Evolutionary conservation across 306 rosid species (phyloP), one percentile per base, ranked within the genome.

Genomic region (Abrus precatorius): DNA sequence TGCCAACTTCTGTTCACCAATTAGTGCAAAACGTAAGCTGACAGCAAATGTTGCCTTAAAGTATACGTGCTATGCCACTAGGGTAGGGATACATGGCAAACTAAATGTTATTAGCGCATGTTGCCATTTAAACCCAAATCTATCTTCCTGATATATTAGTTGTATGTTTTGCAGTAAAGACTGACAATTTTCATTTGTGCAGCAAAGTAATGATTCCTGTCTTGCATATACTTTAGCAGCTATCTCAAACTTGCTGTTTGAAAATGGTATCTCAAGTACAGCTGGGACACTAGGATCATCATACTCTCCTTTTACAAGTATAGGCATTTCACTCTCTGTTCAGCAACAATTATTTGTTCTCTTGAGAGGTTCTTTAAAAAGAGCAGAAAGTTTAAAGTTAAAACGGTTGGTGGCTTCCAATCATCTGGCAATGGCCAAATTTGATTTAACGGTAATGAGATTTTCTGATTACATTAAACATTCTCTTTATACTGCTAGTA

Each of bases 341-440:
- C 98, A 93, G 86, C 97, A 95, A 85, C 98, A 95, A 78, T 84
- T 95, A 77, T 95, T 93, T 64, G 97, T 91, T 72, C 99, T 95
- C 73, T 85, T 93, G 87, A 91, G 93, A 84, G 99, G 97, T 78
- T 95, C 99, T 79, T 75, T 95, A 73, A 93, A 90, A 89, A 90
- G 99, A 87, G 99, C 99, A 48, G 97, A 95, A 81, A 93, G 85
- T 86, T 88, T 95, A 50, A 93, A 93, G 89, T 89, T 93, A 83
- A 91, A 91, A 80, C 91, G 89, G 55, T 84, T 95, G 84, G 91
- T 90, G 87, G 95, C 99, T 71, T 93, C 97, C 82, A 95, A 89
- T 91, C 99, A 95, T 89, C 93, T 95, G 82, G 93, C 97, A 62
- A 89, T 93, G 95, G 97, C 97, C 27, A 91, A 92, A 84, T 95